Evolutionary conservation across 2,329 filamentous ascomycete genomes (phyloP).

Genomic region (Ambrosiella xylebori): DNA sequence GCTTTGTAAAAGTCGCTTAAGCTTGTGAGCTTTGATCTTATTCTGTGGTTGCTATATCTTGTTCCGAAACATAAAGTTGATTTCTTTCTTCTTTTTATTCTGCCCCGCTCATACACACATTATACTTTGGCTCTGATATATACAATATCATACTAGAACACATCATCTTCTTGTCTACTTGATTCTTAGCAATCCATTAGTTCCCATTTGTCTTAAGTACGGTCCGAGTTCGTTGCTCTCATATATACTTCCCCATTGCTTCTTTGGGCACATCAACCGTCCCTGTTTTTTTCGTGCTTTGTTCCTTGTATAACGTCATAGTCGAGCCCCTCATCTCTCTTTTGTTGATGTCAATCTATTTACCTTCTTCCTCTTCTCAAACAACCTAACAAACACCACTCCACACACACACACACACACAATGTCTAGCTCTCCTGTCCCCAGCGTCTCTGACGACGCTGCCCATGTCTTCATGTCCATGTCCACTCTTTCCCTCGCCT

Average conservation of each 20-base stretch:
- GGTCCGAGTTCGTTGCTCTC: background rate
- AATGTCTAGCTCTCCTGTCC: slow-evolving; percentile 10
- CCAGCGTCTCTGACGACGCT: slow-evolving; percentile 7
- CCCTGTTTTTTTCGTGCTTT: background rate
- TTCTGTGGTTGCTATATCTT: slow-evolving; percentile 2
- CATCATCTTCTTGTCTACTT: background rate
- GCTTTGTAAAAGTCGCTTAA: background rate
- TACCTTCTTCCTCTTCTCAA: background rate
- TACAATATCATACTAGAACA: background rate
- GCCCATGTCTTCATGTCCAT: slow-evolving; percentile 9
- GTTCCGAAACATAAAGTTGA: background rate
- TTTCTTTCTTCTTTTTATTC: slow-evolving; percentile 5
- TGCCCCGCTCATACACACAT: background rate
- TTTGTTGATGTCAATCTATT: background rate
- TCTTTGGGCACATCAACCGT: slow-evolving; percentile 7
- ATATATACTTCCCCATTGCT: background rate
- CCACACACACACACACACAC: background rate
- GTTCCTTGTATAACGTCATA: background rate
- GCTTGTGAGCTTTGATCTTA: background rate
- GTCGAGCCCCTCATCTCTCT: background rate
- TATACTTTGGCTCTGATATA: background rate
- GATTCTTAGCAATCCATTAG: background rate
- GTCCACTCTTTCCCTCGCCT: slow-evolving; percentile 12
- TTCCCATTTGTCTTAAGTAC: background rate
- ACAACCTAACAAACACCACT: background rate